Evolutionary conservation across 768 basidiomycete species (phyloP), one percentile per base, ranked within the genome.

Genomic region (Phanerodontia chrysosporium): DNA sequence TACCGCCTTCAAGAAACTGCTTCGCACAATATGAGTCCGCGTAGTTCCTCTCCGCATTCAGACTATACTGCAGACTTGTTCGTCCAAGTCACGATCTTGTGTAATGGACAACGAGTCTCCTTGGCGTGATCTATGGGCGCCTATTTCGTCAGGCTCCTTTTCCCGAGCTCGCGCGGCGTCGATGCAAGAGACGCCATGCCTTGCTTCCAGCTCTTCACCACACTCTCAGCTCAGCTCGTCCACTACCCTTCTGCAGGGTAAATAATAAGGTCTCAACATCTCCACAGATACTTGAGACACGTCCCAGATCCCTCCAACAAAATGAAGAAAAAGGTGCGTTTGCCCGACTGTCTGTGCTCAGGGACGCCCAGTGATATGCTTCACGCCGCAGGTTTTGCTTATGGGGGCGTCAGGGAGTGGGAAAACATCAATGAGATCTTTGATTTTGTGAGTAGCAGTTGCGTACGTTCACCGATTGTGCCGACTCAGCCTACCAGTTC

Each of bases 401-500:
- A 99, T 99, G 97, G 97, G 97, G 64, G 94, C 95, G 67, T 93
- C 91, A 22, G 92, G 92, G 63, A 92, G 91, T 68, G 90, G 90
- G 58, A 93, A 92, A 79, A 98, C 96, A 12, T 98, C 96, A 5
- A 99, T 99, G 97, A 85, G 97, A 55, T 95, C 95, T 27, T 89
- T 99, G 73, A 98, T 99, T 70, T 99, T 99, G 94, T 95, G 75
- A 77, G 92, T 76, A 21, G 18, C 24, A 49, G 51, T 28, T 53
- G 25, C 48, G 10, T 42, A 22, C 25, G 7, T 5, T 27, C 3
- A 25, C 14, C 10, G 4, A 18, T 18, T 18, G 39, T 4, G 16
- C 39, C 39, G 39, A 6, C 49, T 58, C 35, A 45, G 46, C 60
- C 67, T 64, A 55, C n/a, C 67, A 96, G 94, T 72, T 93, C 94